phyloP scores from a whole-genome alignment of 2,329 filamentous ascomycete species.

The Fusarium veterinarium region DNA sequence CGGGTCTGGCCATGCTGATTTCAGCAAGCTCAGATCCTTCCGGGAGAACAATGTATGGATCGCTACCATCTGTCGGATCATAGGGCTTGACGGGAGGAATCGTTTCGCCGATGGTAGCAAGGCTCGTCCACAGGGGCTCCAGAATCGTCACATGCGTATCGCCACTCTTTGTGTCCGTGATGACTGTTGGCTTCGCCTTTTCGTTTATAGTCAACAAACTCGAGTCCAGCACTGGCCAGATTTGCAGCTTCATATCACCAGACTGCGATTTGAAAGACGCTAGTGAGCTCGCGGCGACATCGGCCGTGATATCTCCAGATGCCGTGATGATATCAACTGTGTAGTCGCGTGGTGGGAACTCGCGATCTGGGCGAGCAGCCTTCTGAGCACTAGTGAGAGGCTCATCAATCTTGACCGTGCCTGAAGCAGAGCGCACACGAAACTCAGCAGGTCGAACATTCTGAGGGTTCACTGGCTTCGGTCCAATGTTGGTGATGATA shows the following conservation, averaged over 20 bases:
- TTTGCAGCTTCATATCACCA: slow-evolving; percentile 53
- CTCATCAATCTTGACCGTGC: slow-evolving; percentile 55
- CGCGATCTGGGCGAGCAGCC: slow-evolving; percentile 28
- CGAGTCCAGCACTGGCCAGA: slow-evolving; percentile 58
- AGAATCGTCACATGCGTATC: slow-evolving; percentile 52
- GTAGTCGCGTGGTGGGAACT: slow-evolving; percentile 61
- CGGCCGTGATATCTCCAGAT: slow-evolving; percentile 57
- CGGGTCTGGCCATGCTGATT: slow-evolving; percentile 14
- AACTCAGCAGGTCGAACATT: slow-evolving; percentile 55
- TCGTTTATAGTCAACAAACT: slow-evolving; percentile 7
- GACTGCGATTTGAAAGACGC: slow-evolving; percentile 54
- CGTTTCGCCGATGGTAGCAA: slow-evolving; percentile 3
- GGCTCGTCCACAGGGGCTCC: slow-evolving; percentile 57
- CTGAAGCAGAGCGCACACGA: slow-evolving; percentile 57
- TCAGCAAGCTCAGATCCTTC: not conserved
- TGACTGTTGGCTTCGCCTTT: slow-evolving; percentile 46
- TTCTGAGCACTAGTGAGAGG: slow-evolving; percentile 48
- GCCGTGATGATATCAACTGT: slow-evolving; percentile 56
- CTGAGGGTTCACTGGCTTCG: slow-evolving; percentile 52
- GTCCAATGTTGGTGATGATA: slow-evolving; percentile 55
- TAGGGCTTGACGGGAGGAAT: slow-evolving; percentile 28
- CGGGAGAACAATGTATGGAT: slow-evolving; percentile 33
- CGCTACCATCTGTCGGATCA: slow-evolving; percentile 34
- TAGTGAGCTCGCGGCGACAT: slow-evolving; percentile 54
- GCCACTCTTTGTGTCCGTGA: slow-evolving; percentile 60